Base-by-base conservation (phyloP, 2,329 filamentous ascomycete species). In the Venturia pyrina region DNA sequence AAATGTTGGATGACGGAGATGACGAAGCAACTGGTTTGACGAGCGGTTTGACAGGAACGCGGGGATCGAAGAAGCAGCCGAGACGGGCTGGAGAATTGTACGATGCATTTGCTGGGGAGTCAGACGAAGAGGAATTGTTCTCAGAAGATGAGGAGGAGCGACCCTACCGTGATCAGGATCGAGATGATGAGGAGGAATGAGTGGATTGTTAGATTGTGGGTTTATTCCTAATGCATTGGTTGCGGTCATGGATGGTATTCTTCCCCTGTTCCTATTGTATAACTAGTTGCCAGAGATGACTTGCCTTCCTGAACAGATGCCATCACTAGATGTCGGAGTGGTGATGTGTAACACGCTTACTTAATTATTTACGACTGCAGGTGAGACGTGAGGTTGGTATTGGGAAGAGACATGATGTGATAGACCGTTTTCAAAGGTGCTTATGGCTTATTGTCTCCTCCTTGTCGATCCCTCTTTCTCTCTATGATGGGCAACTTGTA, bases 21-120 rank as follows among this genome's bases (percentile, higher is more conserved):
- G 76, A 77, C 37, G 72, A 74, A 40, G 79, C 79, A 81, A 87
- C 70, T 81, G 83, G 37, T 71, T 67, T 78, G 74, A 63, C 80
- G 80, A 74, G 83, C 78, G 78, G 78, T 67, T 70, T 78, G 73
- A 67, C 75, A 65, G 68, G 74, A 41, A 70, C 71, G 21, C 71
- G 70, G 43, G 73, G 74, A 24, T 69, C 73, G 75, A 76, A 78
- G 21, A 79, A 80, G 66, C 81, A 84, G 69, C 70, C 82, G 77
- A 75, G 80, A 69, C 80, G 91, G 24, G 95, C 91, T 1, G 92
- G 93, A 37, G 93, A 98, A 79, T 79, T 99, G 57, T 99, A 99
- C 75, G 95, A 99, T 80, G 95, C 95, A 5, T 99, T 99, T 81
- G 95, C 95, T 0, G 93, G 91, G 19, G 93, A 92, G 64, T 93